Evolutionary conservation across 164 flowering plant genomes (phyloP).

Genomic region (Kalanchoe fedtschenkoi): DNA sequence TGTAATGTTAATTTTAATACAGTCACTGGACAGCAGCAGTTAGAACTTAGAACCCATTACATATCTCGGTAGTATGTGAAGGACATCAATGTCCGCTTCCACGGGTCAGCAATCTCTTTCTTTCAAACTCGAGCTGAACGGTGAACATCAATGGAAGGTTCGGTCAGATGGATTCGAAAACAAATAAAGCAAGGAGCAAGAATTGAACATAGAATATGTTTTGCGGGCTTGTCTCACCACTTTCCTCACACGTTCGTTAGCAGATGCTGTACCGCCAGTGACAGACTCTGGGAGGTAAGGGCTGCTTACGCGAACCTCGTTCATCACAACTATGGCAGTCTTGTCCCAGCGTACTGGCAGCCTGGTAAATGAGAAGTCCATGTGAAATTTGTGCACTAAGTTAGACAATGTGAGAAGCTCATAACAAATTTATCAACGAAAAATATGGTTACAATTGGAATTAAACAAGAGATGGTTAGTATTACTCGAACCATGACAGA

Average conservation of each 20-base stretch:
- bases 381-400: neutral
- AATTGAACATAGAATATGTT: neutral
- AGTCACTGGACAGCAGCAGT: no score
- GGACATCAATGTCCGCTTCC: slow-evolving; percentile 32
- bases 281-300: slow-evolving; percentile 87
- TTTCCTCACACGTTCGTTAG: slow-evolving; percentile 89
- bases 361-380: slow-evolving; percentile 26
- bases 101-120: slow-evolving; percentile 61
- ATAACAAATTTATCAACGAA: neutral
- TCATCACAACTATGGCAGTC: slow-evolving; percentile 77
- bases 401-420: neutral
- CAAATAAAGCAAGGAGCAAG: neutral
- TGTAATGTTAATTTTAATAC: no score
- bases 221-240: slow-evolving; percentile 42
- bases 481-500: no score
- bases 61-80: no score
- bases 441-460: no score
- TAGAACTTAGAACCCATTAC: no score
- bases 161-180: neutral
- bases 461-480: no score
- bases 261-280: slow-evolving; percentile 82
- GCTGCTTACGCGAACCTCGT: slow-evolving; percentile 83
- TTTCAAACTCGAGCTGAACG: slow-evolving; percentile 67
- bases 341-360: slow-evolving; percentile 99
- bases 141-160: neutral